A percentile compares a stretch with the other conserved stretches of the same genome.
Evolutionary conservation across 1,284 basidiomycete genomes (phyloP).

Genomic region (Ganoderma multipileum): DNA sequence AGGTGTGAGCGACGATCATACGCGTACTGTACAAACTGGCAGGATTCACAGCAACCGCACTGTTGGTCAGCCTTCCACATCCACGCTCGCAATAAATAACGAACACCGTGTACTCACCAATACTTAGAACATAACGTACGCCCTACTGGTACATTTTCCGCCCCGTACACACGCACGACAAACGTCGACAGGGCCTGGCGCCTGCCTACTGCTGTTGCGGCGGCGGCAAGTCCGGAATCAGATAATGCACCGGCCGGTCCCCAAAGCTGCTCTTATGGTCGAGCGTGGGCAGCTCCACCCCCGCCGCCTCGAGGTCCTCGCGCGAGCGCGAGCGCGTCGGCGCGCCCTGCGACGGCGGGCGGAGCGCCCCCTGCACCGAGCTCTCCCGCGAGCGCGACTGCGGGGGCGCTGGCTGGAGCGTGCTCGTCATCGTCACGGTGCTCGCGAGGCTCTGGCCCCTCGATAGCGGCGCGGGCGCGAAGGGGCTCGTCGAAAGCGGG

Average conservation of each 20-base stretch:
- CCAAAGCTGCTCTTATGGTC: slow-evolving; percentile 46
- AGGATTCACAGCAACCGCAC: background rate
- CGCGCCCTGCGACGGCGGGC: slow-evolving; percentile 21
- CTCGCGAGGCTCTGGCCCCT: slow-evolving; percentile 21
- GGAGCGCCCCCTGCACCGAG: slow-evolving; percentile 14
- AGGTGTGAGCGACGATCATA: slow-evolving; percentile 9
- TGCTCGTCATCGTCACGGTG: slow-evolving; percentile 7
- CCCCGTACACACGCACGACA: no score
- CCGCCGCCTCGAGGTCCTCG: slow-evolving; percentile 35
- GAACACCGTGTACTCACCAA: slow-evolving; percentile 16
- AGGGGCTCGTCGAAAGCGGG: slow-evolving; percentile 4
- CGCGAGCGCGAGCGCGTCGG: slow-evolving; percentile 29
- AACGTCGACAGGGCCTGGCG: no score
- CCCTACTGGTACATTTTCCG: slow-evolving; percentile 25
- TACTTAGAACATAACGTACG: slow-evolving; percentile 2
- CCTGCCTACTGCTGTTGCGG: slow-evolving; percentile 20
- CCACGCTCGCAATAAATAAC: background rate
- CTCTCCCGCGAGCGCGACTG: slow-evolving; percentile 19
- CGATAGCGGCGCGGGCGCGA: slow-evolving; percentile 8
- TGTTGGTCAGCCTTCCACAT: background rate
- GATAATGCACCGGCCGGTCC: slow-evolving; percentile 42
- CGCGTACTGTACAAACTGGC: slow-evolving; percentile 17
- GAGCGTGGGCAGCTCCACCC: slow-evolving; percentile 33
- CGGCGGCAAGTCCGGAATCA: slow-evolving; percentile 45
- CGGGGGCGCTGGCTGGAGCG: background rate